These are phyloP conservation scores for Blastomyces gilchristii DNA, from an alignment of 2,329 filamentous ascomycete genomes.

Conservation along the genomic window DNA sequence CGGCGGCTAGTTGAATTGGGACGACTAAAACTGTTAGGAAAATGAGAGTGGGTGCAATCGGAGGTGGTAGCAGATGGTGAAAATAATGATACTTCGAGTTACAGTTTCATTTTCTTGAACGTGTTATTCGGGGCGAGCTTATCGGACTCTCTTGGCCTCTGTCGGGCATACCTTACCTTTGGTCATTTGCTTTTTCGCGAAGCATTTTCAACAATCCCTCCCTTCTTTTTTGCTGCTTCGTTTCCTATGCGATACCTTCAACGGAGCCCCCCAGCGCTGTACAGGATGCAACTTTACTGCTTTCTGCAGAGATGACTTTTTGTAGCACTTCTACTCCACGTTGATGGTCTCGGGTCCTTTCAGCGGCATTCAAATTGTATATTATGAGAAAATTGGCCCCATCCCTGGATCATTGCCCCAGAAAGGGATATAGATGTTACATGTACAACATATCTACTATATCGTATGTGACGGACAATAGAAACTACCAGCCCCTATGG, in stretches of 20 bases:
- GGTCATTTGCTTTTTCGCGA: background rate
- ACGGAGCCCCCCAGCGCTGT: background rate
- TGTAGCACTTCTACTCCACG: background rate
- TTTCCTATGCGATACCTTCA: background rate
- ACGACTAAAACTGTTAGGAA: background rate
- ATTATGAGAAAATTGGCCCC: background rate
- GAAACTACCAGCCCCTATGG: too few relatives aligned
- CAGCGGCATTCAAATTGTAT: background rate
- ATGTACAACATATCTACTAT: background rate
- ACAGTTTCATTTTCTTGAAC: too few relatives aligned
- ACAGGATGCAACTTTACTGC: background rate
- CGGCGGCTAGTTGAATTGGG: conserved; percentile 15
- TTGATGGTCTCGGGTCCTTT: background rate
- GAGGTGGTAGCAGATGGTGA: background rate
- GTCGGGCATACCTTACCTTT: background rate
- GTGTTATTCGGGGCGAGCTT: background rate
- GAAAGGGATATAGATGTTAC: background rate
- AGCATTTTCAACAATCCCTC: conserved; percentile 1
- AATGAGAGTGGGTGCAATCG: background rate
- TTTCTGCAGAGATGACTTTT: background rate
- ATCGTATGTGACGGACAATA: too few relatives aligned
- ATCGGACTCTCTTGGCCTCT: too few relatives aligned
- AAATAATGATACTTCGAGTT: background rate
- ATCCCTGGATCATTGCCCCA: background rate
- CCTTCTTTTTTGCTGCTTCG: background rate